Conservation (phyloP, 2,329 filamentous ascomycete species). For the Trichoderma sp. region DNA sequence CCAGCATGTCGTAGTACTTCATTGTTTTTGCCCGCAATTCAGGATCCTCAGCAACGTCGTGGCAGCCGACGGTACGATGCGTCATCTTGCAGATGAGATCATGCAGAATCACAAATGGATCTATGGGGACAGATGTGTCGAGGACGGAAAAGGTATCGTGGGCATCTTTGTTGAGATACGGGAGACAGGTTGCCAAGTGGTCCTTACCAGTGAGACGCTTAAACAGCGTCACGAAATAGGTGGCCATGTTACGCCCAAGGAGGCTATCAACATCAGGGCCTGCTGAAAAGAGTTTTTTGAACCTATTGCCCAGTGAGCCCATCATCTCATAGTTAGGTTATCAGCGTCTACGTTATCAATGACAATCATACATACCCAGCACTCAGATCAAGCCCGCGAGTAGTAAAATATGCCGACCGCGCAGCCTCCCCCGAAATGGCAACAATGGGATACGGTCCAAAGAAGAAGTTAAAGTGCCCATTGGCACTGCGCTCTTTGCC, state of each 20-base stretch:
- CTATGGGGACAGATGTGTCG: conserved; percentile 34
- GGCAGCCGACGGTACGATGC: conserved; percentile 57
- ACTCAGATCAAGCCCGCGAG: conserved; percentile 47
- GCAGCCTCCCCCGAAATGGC: conserved; percentile 49
- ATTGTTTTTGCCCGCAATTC: conserved; percentile 48
- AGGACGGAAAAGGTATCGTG: conserved; percentile 14
- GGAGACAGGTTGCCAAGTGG: conserved; percentile 45
- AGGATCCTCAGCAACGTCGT: conserved; percentile 56
- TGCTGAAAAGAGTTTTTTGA: conserved; percentile 40
- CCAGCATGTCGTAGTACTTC: conserved; percentile 51
- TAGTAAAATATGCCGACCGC: conserved; percentile 51
- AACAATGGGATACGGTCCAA: conserved; percentile 50
- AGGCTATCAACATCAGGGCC: conserved; percentile 34
- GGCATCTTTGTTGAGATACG: conserved; percentile 49
- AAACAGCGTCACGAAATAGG: conserved; percentile 39
- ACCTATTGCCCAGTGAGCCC: conserved; percentile 30
- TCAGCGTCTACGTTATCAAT: neutral
- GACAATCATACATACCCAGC: conserved; percentile 44
- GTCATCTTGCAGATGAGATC: conserved; percentile 59
- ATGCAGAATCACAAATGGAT: conserved; percentile 60
- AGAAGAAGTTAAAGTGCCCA: conserved; percentile 55
- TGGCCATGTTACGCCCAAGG: conserved; percentile 33
- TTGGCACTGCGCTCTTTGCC: conserved; percentile 39
- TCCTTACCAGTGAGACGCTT: conserved; percentile 45
- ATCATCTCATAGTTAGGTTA: neutral